phyloP scores from a whole-genome alignment of 2,329 filamentous ascomycete genomes.

The Macrophomina phaseolina region DNA sequence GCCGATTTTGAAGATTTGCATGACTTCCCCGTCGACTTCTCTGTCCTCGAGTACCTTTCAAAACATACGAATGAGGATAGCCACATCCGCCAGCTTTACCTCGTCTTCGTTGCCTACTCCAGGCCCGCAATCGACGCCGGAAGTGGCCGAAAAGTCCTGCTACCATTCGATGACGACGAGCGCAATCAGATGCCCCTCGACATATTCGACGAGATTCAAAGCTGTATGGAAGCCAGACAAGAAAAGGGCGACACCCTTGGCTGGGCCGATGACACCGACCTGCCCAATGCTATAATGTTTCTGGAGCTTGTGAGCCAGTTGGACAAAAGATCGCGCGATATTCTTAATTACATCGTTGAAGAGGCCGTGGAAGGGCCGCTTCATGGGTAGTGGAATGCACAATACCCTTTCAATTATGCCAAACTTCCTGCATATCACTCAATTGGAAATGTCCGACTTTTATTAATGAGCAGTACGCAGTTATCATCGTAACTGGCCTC shows the following conservation, averaged over 20 bases:
- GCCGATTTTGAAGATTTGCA: not conserved
- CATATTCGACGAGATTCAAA: not conserved
- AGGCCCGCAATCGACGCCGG: not conserved
- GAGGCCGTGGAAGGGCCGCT: not conserved
- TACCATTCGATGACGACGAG: not conserved
- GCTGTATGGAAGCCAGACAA: not conserved
- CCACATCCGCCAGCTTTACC: not conserved
- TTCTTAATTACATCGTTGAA: not conserved
- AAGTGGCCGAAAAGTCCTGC: not conserved
- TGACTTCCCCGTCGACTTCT: not conserved
- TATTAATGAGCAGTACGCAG: too few species aligned
- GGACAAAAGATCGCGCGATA: not conserved
- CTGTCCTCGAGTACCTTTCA: not conserved
- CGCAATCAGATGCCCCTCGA: not conserved
- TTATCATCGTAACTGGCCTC: too few species aligned
- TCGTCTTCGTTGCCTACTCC: not conserved
- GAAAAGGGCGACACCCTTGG: not conserved
- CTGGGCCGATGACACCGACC: not conserved
- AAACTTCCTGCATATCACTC: too few species aligned
- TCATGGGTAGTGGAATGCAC: too few species aligned
- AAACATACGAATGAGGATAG: not conserved
- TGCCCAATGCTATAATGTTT: not conserved
- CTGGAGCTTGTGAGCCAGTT: not conserved
- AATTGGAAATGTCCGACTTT: too few species aligned
- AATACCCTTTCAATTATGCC: too few species aligned